These are phyloP conservation scores for Tolypocladium inflatum DNA, from an alignment of 2,329 filamentous ascomycete species.

Conservation along the genomic window DNA sequence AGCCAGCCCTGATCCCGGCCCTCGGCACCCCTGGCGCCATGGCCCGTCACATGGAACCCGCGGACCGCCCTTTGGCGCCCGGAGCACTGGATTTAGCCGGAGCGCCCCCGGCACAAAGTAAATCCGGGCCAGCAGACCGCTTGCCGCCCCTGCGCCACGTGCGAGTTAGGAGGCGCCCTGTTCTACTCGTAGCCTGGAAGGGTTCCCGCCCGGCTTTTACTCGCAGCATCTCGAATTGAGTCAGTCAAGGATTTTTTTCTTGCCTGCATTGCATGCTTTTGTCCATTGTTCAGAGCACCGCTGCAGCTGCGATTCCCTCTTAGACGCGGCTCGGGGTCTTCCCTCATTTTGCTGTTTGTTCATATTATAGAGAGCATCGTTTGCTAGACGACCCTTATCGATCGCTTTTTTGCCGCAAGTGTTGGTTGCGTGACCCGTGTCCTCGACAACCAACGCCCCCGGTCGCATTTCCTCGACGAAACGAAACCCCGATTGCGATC, in stretches of 20 bases:
- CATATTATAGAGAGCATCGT: neutral
- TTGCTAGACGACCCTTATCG: neutral
- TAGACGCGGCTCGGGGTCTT: neutral
- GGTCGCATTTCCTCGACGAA: neutral
- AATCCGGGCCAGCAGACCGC: neutral
- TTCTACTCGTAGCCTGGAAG: neutral
- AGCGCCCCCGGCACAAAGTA: neutral
- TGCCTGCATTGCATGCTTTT: neutral
- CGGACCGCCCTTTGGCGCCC: conserved; percentile 1
- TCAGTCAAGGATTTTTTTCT: neutral
- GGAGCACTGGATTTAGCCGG: neutral
- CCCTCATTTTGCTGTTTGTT: neutral
- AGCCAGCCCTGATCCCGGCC: neutral
- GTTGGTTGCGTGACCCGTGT: neutral
- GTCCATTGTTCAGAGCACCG: neutral
- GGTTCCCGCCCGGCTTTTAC: neutral
- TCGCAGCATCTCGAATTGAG: neutral
- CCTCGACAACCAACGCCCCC: neutral
- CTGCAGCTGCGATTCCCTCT: neutral
- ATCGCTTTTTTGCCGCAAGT: neutral
- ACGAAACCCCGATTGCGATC: neutral
- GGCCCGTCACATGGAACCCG: conserved; percentile 1
- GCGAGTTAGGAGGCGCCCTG: neutral
- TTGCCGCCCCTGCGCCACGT: neutral
- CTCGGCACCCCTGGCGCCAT: neutral